Evolutionary conservation across 108 stramenopile species (phyloP), one percentile per base, ranked within the genome.

Genomic region (Skeletonema costatum): DNA sequence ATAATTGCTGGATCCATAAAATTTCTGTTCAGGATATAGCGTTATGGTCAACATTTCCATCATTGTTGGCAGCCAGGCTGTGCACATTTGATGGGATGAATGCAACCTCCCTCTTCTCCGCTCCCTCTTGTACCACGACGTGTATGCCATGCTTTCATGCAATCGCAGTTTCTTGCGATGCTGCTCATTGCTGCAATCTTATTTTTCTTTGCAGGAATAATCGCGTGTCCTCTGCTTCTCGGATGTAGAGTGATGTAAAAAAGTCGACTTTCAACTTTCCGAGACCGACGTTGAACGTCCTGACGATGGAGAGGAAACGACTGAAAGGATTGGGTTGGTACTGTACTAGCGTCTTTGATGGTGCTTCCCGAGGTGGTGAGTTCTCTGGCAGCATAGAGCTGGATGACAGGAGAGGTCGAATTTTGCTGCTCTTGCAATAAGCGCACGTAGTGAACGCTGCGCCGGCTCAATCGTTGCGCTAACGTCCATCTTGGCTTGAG

Each of bases 251-350:
- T 19, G 76, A 77, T 5, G 21, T 68, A 0, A 63, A 35, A 14
- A 63, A 62, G 36, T 77, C 76, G 48, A 46, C 41, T 70, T 70
- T 63, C 14, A 77, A 63, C 25, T 60, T 59, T 12, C 48, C 53
- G 0, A 77, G 31, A 48, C 76, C 76, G 5, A 63, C 29, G 31
- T 69, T 68, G 62, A 77, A 77, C 1, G 62, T 50, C 16, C 17
- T 36, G 48, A 74, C 33, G 36, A 51, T 58, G 53, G 64, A 65
- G 31, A 66, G 38, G 32, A 74, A 21, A 46, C 16, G 44, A 4
- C 16, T 46, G 44, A 46, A 4, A 4, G 44, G 44, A 46, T 46
- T 2, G 11, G 11, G 44, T 42, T 42, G 41, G 13, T 42, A 3
- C 0, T 46, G 39, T n/a, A n/a, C n/a, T n/a, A n/a, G n/a, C 1